Conservation (phyloP, 176 grass and related monocot species). For the Olyra latifolia region DNA sequence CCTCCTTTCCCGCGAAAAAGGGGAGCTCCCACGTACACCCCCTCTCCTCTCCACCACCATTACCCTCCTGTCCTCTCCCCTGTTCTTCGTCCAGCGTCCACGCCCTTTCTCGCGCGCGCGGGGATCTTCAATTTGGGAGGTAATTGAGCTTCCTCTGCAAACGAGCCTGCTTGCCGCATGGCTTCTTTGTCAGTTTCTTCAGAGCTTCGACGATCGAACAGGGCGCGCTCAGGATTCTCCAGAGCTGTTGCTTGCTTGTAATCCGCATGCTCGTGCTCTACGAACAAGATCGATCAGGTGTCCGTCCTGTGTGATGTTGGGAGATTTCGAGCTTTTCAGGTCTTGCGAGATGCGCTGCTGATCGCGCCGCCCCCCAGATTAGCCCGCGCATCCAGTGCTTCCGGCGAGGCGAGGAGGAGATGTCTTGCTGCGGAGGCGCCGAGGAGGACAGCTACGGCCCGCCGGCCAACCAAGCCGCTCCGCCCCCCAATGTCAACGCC, state of each 20-base stretch:
- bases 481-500: constrained; percentile 66
- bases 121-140: not conserved
- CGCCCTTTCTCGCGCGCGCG: not conserved
- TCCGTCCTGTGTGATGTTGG: not conserved
- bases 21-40: constrained; percentile 20
- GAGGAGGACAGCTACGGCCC: constrained; percentile 89
- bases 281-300: not conserved
- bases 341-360: constrained; percentile 50
- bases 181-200: not conserved
- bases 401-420: constrained; percentile 37
- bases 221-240: no score
- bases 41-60: constrained; percentile 7
- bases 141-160: no score
- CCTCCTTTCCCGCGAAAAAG: constrained; percentile 51
- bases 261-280: not conserved
- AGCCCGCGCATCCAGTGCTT: constrained; percentile 19
- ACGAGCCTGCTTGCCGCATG: no score
- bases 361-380: constrained; percentile 30
- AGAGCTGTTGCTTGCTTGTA: not conserved
- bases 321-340: not conserved
- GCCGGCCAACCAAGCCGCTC: constrained; percentile 67
- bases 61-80: constrained; percentile 34
- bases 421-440: constrained; percentile 84
- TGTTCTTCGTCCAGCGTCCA: constrained; percentile 4
- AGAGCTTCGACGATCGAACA: not conserved